Percentiles rank a stretch among this genome's conserved stretches.
Evolutionary conservation across 2,329 filamentous ascomycete species (phyloP).

Genomic region (Colletotrichum euphorbiae): DNA sequence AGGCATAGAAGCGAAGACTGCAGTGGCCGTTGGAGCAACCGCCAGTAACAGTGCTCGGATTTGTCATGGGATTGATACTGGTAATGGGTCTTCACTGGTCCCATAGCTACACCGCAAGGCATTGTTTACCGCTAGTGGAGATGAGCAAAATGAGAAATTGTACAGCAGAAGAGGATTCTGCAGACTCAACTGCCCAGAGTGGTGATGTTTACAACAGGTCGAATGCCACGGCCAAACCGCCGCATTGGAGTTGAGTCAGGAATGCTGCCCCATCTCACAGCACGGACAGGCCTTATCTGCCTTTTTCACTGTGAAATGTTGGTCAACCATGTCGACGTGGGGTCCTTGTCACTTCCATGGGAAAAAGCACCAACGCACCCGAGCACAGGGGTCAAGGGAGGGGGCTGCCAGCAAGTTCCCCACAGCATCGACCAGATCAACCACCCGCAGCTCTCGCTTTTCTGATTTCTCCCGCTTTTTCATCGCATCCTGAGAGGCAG

Average conservation of each 20-base stretch:
- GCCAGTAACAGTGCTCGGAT: slow-evolving; percentile 22
- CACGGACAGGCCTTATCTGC: background rate
- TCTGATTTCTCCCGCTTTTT: slow-evolving; percentile 22
- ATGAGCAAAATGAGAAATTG: slow-evolving; percentile 3
- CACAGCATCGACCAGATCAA: slow-evolving; percentile 6
- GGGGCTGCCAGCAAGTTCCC: background rate
- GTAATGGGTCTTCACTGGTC: no score
- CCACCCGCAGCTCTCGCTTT: slow-evolving; percentile 2
- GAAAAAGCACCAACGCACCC: no score
- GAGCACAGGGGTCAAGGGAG: background rate
- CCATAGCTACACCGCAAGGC: no score
- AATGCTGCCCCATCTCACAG: slow-evolving; percentile 8
- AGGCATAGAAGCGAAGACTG: slow-evolving; percentile 10
- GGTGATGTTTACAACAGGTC: background rate
- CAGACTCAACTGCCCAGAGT: background rate
- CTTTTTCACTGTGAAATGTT: background rate
- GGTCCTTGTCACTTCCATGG: background rate
- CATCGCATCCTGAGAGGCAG: slow-evolving; percentile 1
- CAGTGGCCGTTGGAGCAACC: background rate
- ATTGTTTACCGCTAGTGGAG: background rate
- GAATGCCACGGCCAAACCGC: background rate
- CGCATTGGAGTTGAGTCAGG: slow-evolving; percentile 11
- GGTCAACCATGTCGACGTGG: background rate
- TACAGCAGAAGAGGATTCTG: background rate
- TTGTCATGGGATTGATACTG: slow-evolving; percentile 17